Evolutionary conservation across 768 basidiomycete genomes (phyloP), one percentile per base, ranked within the genome.

Genomic region (Auricularia sp.): DNA sequence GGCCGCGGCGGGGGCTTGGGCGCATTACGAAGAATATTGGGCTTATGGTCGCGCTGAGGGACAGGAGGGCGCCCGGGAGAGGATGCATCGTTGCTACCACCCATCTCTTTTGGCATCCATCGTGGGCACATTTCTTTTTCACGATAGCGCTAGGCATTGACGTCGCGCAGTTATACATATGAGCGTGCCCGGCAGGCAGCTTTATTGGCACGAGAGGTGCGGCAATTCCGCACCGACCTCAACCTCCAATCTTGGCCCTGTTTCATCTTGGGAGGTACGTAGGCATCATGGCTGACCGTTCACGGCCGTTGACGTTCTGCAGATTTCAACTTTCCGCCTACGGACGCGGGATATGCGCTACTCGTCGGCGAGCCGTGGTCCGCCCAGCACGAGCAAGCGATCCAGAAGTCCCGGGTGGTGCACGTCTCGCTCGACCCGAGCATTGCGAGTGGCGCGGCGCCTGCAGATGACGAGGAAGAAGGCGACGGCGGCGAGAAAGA

Each of bases 61-160:
- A 76, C 56, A 72, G 76, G 5, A 75, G 74, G 8, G 69, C 78
- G 16, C 69, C 76, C 34, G 65, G 71, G 6, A 75, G 78, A 45
- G 92, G 94, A 3, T 74, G 92, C 39, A 76, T 96, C 47, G 77
- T 95, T 14, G 92, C 85, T 2, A 97, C 95, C 1, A 94, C 94
- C 0, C 95, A 98, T 77, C 78, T 96, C 29, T 98, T 97, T 74
- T 98, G 95, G 95, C 94, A 96, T 75, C 94, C 94, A 4, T 83
- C 81, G 86, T 93, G 75, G 65, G 83, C 14, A 4, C 62, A 14
- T 16, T 1, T 24, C 3, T 42, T n/a, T 37, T 51, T 10, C 24
- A 24, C 24, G 37, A n/a, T n/a, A 13, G 21, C 39, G 24, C 33
- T 21, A 13, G 61, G 54, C 62, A 14, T 24, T 65, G 51, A 61